phyloP scores from a whole-genome alignment of 345 rosid species.

The Eutrema japonicum region DNA sequence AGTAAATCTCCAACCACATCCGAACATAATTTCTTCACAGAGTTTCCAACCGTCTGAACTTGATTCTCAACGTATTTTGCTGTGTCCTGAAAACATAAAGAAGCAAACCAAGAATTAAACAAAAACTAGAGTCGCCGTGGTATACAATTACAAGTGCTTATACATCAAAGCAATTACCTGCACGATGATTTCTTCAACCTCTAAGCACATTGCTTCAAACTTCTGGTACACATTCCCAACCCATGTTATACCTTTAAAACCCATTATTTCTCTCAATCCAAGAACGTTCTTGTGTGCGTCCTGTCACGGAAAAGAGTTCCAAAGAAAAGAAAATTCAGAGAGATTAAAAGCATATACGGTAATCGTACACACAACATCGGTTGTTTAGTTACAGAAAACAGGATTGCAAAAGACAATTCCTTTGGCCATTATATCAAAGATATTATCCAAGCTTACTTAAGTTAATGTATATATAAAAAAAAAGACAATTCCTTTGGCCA shows the following conservation, averaged over 20 bases:
- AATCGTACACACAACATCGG: conserved; percentile 35
- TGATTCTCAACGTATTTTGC: conserved; percentile 76
- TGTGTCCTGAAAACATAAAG: conserved; percentile 55
- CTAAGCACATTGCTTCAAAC: conserved; percentile 90
- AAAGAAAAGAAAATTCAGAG: conserved; percentile 9
- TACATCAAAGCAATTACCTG: conserved; percentile 51
- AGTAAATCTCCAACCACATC: conserved; percentile 71
- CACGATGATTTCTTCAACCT: conserved; percentile 84
- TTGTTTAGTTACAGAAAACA: conserved; percentile 20
- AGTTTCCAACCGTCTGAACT: conserved; percentile 79
- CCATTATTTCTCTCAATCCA: conserved; percentile 47
- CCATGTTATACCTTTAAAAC: conserved; percentile 70
- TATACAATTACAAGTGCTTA: neutral
- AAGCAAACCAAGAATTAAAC: conserved; percentile 7
- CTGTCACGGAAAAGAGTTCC: conserved; percentile 17
- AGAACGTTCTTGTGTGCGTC: neutral
- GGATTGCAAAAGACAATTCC: conserved; percentile 12
- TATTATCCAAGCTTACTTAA: neutral
- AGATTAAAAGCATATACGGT: conserved; percentile 10
- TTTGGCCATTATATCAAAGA: conserved; percentile 14
- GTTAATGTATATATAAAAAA: no score
- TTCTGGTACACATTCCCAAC: conserved; percentile 75
- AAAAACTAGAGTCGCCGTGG: neutral
- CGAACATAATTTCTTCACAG: conserved; percentile 70
- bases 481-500: conserved; percentile 12